These are phyloP conservation scores for Luffa aegyptiaca DNA, from an alignment of 306 rosid species.

Conservation along the genomic window DNA sequence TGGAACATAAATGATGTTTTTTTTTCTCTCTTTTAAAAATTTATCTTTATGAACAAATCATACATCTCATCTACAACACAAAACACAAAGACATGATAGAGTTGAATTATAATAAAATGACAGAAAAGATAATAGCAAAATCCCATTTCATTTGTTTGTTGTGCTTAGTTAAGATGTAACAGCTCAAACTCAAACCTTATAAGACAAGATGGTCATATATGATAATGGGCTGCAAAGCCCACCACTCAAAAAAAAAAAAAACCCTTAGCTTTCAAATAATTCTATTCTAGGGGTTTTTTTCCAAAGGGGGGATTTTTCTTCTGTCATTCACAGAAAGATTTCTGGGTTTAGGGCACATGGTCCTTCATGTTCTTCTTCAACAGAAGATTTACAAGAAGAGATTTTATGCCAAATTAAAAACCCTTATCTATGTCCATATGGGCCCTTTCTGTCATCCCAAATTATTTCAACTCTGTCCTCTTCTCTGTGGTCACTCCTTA, in stretches of 20 bases:
- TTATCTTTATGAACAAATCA: too few species aligned
- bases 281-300: not conserved
- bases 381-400: not conserved
- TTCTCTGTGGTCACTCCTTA: not conserved
- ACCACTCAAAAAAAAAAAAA: not conserved
- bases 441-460: not conserved
- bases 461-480: not conserved
- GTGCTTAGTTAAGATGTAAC: not conserved
- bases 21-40: too few species aligned
- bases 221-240: not conserved
- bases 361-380: not conserved
- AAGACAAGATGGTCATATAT: not conserved
- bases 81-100: not conserved
- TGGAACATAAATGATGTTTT: too few species aligned
- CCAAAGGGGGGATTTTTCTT: not conserved
- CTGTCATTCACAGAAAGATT: not conserved
- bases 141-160: not conserved
- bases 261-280: not conserved
- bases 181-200: not conserved
- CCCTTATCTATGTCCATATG: not conserved
- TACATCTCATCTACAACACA: not conserved
- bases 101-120: not conserved
- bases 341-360: not conserved
- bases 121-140: not conserved
- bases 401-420: not conserved